These are phyloP conservation scores for Leucosporidium creatinivorum DNA, from an alignment of 768 basidiomycete genomes.

Conservation along the genomic window DNA sequence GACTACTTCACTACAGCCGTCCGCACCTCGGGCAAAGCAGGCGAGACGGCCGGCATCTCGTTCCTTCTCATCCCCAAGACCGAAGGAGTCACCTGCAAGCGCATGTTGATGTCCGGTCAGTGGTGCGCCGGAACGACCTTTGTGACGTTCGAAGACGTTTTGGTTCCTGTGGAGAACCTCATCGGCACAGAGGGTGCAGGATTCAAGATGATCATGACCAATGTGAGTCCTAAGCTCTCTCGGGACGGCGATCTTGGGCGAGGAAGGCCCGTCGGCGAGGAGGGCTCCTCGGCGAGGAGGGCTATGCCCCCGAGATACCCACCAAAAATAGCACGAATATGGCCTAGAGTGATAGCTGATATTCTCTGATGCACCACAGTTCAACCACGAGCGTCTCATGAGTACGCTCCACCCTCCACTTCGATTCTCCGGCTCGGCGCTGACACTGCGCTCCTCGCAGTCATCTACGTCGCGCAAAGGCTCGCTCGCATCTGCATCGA, in stretches of 20 bases:
- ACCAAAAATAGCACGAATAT: too few species aligned
- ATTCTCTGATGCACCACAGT: background rate
- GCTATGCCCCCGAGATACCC: too few species aligned
- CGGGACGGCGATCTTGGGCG: too few species aligned
- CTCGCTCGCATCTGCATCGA: conserved; percentile 33
- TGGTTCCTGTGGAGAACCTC: conserved; percentile 39
- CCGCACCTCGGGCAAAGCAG: conserved; percentile 35
- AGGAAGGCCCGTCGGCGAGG: too few species aligned
- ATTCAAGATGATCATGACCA: conserved; percentile 38
- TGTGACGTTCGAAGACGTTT: conserved; percentile 37
- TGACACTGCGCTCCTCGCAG: background rate
- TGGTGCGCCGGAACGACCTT: conserved; percentile 35
- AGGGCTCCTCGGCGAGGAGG: too few species aligned
- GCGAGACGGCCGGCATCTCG: conserved; percentile 31
- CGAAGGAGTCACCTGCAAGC: conserved; percentile 9
- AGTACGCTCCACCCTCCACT: background rate
- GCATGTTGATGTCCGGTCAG: conserved; percentile 20
- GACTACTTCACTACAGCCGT: conserved; percentile 41
- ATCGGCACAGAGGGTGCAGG: conserved; percentile 36
- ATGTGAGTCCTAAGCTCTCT: conserved; percentile 24
- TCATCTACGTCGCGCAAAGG: conserved; percentile 19
- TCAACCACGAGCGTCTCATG: conserved; percentile 21
- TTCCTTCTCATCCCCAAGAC: conserved; percentile 34
- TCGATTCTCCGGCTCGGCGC: background rate
- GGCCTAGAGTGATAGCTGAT: too few species aligned